These are phyloP conservation scores for Auricularia sp. DNA, from an alignment of 768 basidiomycete species.

Conservation along the genomic window DNA sequence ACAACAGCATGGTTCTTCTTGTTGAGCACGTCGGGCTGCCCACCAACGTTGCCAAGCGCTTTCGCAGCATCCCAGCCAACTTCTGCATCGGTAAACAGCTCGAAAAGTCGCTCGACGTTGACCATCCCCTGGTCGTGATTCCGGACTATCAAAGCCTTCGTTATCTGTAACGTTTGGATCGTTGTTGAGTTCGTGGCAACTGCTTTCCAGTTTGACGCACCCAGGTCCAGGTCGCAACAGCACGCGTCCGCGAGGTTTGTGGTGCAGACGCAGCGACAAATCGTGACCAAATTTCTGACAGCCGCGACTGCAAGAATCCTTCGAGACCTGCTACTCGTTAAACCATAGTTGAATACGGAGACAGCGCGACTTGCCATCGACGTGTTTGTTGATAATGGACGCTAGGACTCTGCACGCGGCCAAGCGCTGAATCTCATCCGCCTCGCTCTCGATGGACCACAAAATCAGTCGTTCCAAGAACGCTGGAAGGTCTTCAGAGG, in stretches of 20 bases:
- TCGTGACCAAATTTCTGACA: background rate
- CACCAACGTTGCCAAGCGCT: slow-evolving; percentile 54
- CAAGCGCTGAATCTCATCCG: slow-evolving; percentile 19
- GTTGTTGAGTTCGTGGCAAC: too few species aligned
- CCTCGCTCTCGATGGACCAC: slow-evolving; percentile 50
- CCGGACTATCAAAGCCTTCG: slow-evolving; percentile 69
- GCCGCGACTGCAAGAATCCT: background rate
- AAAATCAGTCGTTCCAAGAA: slow-evolving; percentile 46
- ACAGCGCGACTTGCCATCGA: slow-evolving; percentile 40
- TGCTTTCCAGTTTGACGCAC: slow-evolving; percentile 28
- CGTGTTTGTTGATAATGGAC: slow-evolving; percentile 70
- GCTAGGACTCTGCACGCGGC: slow-evolving; percentile 33
- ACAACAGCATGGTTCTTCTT: slow-evolving; percentile 72
- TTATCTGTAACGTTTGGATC: slow-evolving; percentile 37
- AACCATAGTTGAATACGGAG: slow-evolving; percentile 20
- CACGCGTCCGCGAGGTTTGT: slow-evolving; percentile 35
- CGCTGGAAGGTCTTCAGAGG: slow-evolving; percentile 35
- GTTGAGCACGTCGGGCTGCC: slow-evolving; percentile 52
- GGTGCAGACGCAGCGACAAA: slow-evolving; percentile 9
- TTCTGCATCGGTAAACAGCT: slow-evolving; percentile 53
- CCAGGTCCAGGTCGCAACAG: slow-evolving; percentile 59
- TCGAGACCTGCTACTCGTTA: slow-evolving; percentile 24
- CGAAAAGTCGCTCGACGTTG: slow-evolving; percentile 58
- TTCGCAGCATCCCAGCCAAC: slow-evolving; percentile 69
- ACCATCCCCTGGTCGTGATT: slow-evolving; percentile 49